These are phyloP conservation scores for Pichia rugopelliculosa DNA, from an alignment of 805 yeast species.

Conservation along the genomic window DNA sequence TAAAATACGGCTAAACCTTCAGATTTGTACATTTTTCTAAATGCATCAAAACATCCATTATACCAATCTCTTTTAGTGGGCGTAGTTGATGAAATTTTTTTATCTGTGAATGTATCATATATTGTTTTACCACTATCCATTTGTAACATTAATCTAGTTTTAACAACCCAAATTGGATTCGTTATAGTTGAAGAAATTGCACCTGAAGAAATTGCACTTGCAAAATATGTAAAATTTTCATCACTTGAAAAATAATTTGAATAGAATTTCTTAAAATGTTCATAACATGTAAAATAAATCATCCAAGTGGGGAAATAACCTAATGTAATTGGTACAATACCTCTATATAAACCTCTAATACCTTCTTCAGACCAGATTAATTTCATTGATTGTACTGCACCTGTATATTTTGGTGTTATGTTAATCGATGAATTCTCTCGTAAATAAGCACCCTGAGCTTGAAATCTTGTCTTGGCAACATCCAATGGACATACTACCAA, in stretches of 20 bases:
- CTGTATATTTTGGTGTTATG: constrained; percentile 38
- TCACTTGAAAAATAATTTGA: constrained; percentile 16
- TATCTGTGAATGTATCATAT: constrained; percentile 26
- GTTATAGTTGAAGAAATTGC: constrained; percentile 75
- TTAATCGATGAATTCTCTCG: constrained; percentile 5
- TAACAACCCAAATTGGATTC: constrained; percentile 97
- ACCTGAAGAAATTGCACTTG: constrained; percentile 81
- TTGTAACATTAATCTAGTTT: constrained; percentile 89
- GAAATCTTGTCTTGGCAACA: constrained; percentile 89
- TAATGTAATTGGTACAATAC: constrained; percentile 82
- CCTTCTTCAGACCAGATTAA: constrained; percentile 77
- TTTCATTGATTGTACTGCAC: constrained; percentile 54
- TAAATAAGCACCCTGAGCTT: constrained; percentile 70
- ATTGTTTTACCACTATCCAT: constrained; percentile 40
- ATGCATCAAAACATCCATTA: constrained; percentile 77
- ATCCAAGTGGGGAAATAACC: constrained; percentile 99
- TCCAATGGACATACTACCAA: constrained; percentile 90
- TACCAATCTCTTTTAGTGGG: constrained; percentile 35
- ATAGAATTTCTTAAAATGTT: constrained; percentile 51
- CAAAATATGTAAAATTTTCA: constrained; percentile 35
- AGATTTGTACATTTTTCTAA: constrained; percentile 61
- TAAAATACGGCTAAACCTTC: constrained; percentile 83
- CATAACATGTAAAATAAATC: constrained; percentile 88
- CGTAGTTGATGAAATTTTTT: background rate
- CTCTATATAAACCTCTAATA: constrained; percentile 74